A percentile compares a stretch with the other conserved stretches of the same genome.
Conservation (phyloP, 2,329 filamentous ascomycete species). For the Endoconidiophora polonica region DNA sequence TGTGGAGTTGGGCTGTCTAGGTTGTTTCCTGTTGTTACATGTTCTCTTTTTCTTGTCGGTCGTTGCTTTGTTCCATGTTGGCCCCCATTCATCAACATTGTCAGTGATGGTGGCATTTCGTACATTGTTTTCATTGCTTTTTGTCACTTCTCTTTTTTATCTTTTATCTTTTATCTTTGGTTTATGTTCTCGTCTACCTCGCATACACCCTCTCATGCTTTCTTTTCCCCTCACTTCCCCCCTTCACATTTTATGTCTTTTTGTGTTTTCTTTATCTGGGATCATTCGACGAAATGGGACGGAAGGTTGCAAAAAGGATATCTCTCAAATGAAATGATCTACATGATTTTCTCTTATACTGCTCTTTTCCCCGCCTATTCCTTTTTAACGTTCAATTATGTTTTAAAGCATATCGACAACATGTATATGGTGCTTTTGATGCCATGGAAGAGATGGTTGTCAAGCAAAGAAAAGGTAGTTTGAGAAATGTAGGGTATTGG, state of each 20-base stretch:
- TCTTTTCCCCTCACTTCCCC: background rate
- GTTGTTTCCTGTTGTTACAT: background rate
- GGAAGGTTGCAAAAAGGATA: background rate
- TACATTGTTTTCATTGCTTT: background rate
- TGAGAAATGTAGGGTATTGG: background rate
- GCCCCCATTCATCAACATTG: background rate
- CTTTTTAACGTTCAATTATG: no score
- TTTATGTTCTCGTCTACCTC: background rate
- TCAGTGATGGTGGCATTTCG: no score
- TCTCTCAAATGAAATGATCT: background rate
- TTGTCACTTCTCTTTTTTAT: background rate
- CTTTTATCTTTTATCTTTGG: background rate
- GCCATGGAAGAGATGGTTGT: no score
- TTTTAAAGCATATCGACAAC: no score
- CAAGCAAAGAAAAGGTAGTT: no score
- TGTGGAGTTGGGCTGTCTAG: conserved; percentile 1
- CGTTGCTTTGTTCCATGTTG: background rate
- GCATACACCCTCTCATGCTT: background rate
- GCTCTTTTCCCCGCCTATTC: no score
- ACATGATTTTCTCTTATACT: background rate
- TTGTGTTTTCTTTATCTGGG: no score
- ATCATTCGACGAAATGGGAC: background rate
- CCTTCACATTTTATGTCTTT: background rate
- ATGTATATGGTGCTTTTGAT: no score
- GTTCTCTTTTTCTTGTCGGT: conserved; percentile 3